Conservation (phyloP, 2,329 filamentous ascomycete species). For the Ophiostoma perfectum region DNA sequence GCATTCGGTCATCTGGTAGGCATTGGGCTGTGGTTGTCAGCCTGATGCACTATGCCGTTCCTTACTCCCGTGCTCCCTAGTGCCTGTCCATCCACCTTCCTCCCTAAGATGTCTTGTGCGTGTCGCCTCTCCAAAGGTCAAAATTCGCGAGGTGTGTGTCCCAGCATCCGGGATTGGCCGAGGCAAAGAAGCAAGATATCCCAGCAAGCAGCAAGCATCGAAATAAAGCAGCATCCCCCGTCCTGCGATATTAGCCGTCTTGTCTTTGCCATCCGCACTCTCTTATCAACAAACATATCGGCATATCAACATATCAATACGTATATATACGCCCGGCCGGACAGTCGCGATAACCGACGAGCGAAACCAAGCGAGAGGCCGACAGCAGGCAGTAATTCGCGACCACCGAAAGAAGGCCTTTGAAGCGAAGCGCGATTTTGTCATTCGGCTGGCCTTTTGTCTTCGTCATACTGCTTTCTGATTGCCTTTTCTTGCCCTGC, state of each 20-base stretch:
- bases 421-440: slow-evolving; percentile 6
- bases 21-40: neutral
- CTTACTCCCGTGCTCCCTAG: neutral
- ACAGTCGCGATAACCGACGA: too few relatives aligned
- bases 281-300: neutral
- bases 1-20: neutral
- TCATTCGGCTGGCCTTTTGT: neutral
- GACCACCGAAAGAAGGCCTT: neutral
- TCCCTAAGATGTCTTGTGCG: neutral
- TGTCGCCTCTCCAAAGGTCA: neutral
- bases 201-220: neutral
- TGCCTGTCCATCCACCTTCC: neutral
- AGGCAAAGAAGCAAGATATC: neutral
- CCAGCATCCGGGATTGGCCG: slow-evolving; percentile 15
- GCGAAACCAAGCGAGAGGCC: too few relatives aligned
- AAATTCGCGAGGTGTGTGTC: neutral
- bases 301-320: neutral
- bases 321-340: neutral
- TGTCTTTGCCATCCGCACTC: neutral
- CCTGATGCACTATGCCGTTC: neutral
- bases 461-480: neutral
- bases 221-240: slow-evolving; percentile 1
- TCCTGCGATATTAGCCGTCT: neutral
- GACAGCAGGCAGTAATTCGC: neutral
- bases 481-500: neutral